Evolutionary conservation across 2,329 filamentous ascomycete genomes (phyloP), one percentile per base, ranked within the genome.

Genomic region (Cadophora sp.): DNA sequence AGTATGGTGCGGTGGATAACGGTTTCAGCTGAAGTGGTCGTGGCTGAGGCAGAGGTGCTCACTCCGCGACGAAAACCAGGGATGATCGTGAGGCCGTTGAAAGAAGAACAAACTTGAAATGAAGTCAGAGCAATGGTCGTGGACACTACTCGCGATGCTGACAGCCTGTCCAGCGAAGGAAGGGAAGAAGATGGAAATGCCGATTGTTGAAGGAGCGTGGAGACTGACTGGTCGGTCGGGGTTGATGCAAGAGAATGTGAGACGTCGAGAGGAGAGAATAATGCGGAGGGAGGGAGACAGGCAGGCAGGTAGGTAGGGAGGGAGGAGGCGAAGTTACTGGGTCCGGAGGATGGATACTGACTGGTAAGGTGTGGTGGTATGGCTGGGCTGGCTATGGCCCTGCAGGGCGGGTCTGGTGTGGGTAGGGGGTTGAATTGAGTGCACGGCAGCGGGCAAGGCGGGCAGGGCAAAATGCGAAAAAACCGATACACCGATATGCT

Each of bases 241-340:
- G 29, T 64, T 43, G 70, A 72, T 55, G 64, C 50, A 73, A 69
- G 68, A 69, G 73, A 71, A 69, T 72, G 72, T 71, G 68, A 70
- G 69, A 70, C 66, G 71, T 72, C 61, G 70, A 70, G 68, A 56
- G 46, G 56, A 37, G 62, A 59, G 31, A 53, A 66, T 53, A 53
- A 60, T 62, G 27, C 19, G 55, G 14, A 43, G 11, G 40, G 16
- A 43, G 27, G 60, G 48, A 40, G 46, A n/a, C n/a, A n/a, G n/a
- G n/a, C n/a, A n/a, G 53, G 51, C 53, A 62, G 43, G 51, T 37
- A 61, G 26, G 56, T 34, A 53, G 37, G 29, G 62, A 60, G 37
- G 34, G 43, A 31, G 61, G 60, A 46, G 59, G 24, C 26, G n/a
- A n/a, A n/a, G n/a, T n/a, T n/a, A n/a, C n/a, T n/a, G n/a, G n/a